phyloP scores from a whole-genome alignment of 768 basidiomycete species.

The Rhizopogon roseolus region DNA sequence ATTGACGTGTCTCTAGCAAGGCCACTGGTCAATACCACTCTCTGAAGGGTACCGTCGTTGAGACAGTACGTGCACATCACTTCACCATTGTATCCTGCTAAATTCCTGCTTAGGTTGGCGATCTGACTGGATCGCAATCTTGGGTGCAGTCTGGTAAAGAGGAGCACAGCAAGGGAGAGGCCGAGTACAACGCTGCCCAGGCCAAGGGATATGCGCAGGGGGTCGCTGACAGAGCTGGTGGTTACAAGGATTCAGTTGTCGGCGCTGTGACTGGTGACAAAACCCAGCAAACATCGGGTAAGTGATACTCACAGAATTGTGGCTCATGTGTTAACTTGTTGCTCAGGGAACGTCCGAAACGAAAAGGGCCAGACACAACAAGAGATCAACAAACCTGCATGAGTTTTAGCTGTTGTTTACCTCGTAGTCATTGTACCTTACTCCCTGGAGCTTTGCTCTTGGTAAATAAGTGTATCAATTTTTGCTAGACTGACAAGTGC shows the following conservation, averaged over 20 bases:
- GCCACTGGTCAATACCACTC: slow-evolving; percentile 31
- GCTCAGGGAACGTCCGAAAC: slow-evolving; percentile 44
- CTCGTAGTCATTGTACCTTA: neutral
- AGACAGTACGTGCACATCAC: slow-evolving; percentile 20
- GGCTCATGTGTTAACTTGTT: neutral
- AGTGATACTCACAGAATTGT: neutral
- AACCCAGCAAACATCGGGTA: slow-evolving; percentile 45
- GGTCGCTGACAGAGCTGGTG: slow-evolving; percentile 35
- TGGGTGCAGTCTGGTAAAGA: slow-evolving; percentile 45
- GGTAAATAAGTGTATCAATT: neutral
- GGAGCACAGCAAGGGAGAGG: slow-evolving; percentile 46
- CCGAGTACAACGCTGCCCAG: slow-evolving; percentile 41
- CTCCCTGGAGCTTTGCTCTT: no score
- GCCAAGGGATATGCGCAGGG: slow-evolving; percentile 50
- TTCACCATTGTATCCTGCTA: neutral
- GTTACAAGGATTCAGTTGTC: slow-evolving; percentile 50
- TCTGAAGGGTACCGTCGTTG: slow-evolving; percentile 30
- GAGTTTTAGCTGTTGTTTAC: neutral
- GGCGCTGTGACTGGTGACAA: slow-evolving; percentile 56
- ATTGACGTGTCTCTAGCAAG: slow-evolving; percentile 27
- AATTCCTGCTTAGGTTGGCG: slow-evolving; percentile 29
- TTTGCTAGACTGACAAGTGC: no score
- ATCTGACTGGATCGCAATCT: slow-evolving; percentile 35
- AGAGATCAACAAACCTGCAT: slow-evolving; percentile 39
- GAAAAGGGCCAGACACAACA: slow-evolving; percentile 56